Base-by-base conservation (phyloP, 768 basidiomycete species). In the Collybia nuda region DNA sequence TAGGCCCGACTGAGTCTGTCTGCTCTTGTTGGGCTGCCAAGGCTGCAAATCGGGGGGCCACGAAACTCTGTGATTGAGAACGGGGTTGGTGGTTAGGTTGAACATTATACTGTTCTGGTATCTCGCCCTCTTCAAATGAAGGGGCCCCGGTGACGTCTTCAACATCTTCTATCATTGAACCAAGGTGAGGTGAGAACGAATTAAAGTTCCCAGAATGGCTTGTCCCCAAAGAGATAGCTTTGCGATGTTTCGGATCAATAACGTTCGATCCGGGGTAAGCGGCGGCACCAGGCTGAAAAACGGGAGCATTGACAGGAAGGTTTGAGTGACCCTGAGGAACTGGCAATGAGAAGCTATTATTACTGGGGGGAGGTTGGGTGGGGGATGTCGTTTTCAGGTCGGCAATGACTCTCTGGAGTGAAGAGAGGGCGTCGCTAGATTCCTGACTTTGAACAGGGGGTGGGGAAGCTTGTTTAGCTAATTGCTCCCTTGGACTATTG, bases 351-450 rank as follows among this genome's bases (percentile, higher is more conserved):
- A 68, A 57, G 62, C 67, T 54, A 75, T 71, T 75, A 52, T 61
- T 71, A 37, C 66, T 54, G 69, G 79, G 61, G 14, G 32, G 32
- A 32, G 70, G 68, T 50, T 73, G 80, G 45, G 82, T 75, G 44
- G 89, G 84, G 47, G 90, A 85, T 2, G 91, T 80, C 15, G 88
- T 86, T 78, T 93, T 96, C 56, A 97, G 77, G 67, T 98, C 94
- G 49, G 90, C 90, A 58, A 98, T 98, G 67, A 97, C 88, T 50
- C 91, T 84, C 63, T 98, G 93, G 47, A 98, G 81, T 23, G 90
- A 92, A 53, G 88, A 88, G 51, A 93, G 75, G 15, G 88, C 90
- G 65, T 88, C 87, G 63, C 88, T 90, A 18, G 82, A 80, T 57
- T 90, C 87, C 29, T 75, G 76, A 55, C 68, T 72, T 55, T 80